A percentile compares a stretch with the other conserved stretches of the same genome.
Conservation (phyloP, 345 rosid species). For the Lumnitzera racemosa region DNA sequence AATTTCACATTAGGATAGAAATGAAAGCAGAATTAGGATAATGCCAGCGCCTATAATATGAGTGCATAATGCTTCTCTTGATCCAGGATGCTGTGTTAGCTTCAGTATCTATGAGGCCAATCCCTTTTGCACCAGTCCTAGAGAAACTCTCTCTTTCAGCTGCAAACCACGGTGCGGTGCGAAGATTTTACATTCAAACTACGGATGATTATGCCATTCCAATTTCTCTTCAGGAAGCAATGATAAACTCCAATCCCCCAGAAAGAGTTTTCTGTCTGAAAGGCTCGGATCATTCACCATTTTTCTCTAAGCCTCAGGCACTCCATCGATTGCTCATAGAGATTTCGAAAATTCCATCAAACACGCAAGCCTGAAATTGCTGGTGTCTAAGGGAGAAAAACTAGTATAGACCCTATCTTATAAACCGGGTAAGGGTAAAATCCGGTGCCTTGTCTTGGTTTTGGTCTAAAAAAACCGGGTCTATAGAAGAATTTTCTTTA, state of each 20-base stretch:
- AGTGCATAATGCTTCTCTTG: not conserved
- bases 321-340: constrained; percentile 45
- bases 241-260: constrained; percentile 50
- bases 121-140: constrained; percentile 33
- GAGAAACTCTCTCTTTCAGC: constrained; percentile 37
- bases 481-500: no score
- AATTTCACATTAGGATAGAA: no score
- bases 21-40: no score
- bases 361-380: constrained; percentile 2
- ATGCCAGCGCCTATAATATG: no score
- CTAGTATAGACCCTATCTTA: no score
- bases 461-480: no score
- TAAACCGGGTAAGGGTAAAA: no score
- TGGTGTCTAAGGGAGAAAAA: not conserved
- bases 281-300: constrained; percentile 71
- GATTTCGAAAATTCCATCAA: constrained; percentile 33
- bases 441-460: no score
- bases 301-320: constrained; percentile 66
- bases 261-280: constrained; percentile 48
- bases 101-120: constrained; percentile 33
- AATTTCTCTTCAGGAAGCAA: constrained; percentile 35
- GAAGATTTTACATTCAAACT: constrained; percentile 54
- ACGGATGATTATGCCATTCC: constrained; percentile 46
- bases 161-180: constrained; percentile 42
- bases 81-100: constrained; percentile 29